Base-by-base conservation (phyloP, 768 basidiomycete genomes). In the Lactarius vividus region DNA sequence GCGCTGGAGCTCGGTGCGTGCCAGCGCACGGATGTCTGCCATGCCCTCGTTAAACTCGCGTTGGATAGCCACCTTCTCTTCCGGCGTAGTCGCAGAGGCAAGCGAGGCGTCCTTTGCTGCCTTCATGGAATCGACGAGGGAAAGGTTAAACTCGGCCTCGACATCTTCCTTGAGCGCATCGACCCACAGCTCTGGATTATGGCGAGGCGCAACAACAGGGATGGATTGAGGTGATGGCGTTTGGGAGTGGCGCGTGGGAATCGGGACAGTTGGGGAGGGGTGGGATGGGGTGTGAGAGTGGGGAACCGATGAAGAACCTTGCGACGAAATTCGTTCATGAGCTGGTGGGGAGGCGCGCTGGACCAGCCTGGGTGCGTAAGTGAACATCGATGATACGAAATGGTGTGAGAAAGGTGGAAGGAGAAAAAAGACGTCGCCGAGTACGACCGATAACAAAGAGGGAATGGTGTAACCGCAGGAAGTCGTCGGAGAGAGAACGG, bases 141-240 rank as follows among this genome's bases (percentile, higher is more conserved):
- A 53, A 9, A 67, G 66, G 28, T 46, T 67, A 52, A 63, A 67
- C 39, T 67, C 66, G 1, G 66, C 57, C 35, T 67, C 66, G 53
- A 67, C 61, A 28, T 67, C 66, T 5, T 67, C 61, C 26, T 67
- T 67, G 57, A 67, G 66, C 37, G 66, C 66, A 49, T 67, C 66
- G 9, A 67, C 61, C 66, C 66, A 67, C 18, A 40, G 66, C 6
- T 67, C 66, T 53, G 65, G 65, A 39, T 29, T 54, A n/a, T 39
- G 61, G 42, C 66, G 61, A 46, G 57, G 15, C 6, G 15, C 10
- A 33, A 33, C 28, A 18, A 16, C 18, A 3, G 54, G 64, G 37
- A 33, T 20, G 29, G 65, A 23, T 7, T 10, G 57, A 26, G 61
- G 66, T 15, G 31, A 6, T 6, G 26, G 29, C 1, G 39, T 18